Percentiles rank a stretch among this genome's conserved stretches.
Evolutionary conservation across 2,329 filamentous ascomycete genomes (phyloP).

Genomic region (Aspergillus oerlinghausenensis): DNA sequence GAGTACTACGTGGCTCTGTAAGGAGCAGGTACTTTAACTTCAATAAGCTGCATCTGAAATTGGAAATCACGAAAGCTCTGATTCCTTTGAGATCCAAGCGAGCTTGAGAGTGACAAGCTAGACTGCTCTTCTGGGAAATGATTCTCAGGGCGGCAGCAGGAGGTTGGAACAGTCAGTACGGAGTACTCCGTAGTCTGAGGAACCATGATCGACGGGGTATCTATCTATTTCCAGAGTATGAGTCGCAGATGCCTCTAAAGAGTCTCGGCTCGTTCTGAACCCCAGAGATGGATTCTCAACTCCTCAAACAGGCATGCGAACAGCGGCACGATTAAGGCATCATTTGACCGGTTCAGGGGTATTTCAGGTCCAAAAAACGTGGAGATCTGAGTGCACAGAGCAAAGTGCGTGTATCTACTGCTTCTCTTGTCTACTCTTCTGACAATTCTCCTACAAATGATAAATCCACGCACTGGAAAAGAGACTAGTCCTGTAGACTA

Average conservation of each 20-base stretch:
- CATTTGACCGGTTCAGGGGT: neutral
- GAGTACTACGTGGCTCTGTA: neutral
- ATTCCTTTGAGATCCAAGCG: neutral
- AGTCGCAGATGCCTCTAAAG: neutral
- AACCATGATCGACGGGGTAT: neutral
- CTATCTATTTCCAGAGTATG: no score
- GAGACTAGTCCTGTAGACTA: neutral
- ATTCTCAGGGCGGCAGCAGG: neutral
- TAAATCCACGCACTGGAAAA: neutral
- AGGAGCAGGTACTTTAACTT: neutral
- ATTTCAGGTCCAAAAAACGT: neutral
- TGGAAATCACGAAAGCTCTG: neutral
- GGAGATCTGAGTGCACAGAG: neutral
- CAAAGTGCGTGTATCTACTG: neutral
- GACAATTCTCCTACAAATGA: neutral
- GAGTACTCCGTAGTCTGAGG: no score
- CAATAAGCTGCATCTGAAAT: neutral
- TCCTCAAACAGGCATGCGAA: neutral
- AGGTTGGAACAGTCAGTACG: neutral
- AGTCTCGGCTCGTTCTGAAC: neutral
- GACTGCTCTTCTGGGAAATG: neutral
- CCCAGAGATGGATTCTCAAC: no score
- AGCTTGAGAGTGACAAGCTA: no score
- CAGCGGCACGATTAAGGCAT: neutral
- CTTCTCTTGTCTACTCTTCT: neutral